A percentile compares a stretch with the other conserved stretches of the same genome.
Conservation (phyloP, 2,329 filamentous ascomycete genomes). For the Penicillium sp. region DNA sequence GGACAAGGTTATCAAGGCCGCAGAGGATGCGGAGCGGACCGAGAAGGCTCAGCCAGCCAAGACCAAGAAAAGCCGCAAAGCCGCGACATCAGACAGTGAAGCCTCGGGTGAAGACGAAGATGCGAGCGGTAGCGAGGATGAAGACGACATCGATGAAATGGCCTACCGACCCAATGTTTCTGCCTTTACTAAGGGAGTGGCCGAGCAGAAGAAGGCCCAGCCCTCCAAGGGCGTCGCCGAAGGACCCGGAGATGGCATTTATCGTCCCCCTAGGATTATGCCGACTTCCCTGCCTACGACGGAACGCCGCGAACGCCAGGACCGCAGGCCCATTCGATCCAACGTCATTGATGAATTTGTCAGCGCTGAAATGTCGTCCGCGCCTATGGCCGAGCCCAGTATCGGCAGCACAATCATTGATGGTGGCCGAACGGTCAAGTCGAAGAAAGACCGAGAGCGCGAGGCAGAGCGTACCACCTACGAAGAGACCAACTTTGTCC, state of each 20-base stretch:
- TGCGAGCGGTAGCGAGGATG: conserved; percentile 35
- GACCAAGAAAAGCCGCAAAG: conserved; percentile 33
- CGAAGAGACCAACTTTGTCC: conserved; percentile 89
- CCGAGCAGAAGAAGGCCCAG: conserved; percentile 30
- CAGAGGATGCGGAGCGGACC: conserved; percentile 54
- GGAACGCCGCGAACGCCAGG: conserved; percentile 58
- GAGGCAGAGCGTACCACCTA: conserved; percentile 81
- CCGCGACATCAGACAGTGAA: conserved; percentile 31
- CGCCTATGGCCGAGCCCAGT: conserved; percentile 80
- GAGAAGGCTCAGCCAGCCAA: conserved; percentile 29
- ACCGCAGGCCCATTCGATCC: conserved; percentile 68
- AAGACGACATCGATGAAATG: conserved; percentile 58
- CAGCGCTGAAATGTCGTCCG: conserved; percentile 74
- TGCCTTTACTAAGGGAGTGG: conserved; percentile 43
- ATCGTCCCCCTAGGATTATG: conserved; percentile 84
- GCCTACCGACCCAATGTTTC: conserved; percentile 63
- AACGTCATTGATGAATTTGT: conserved; percentile 91
- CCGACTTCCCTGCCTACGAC: conserved; percentile 76
- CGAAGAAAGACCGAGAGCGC: conserved; percentile 69
- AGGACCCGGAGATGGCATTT: conserved; percentile 64
- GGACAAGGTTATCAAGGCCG: conserved; percentile 86
- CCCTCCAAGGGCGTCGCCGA: conserved; percentile 29
- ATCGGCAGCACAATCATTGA: conserved; percentile 86
- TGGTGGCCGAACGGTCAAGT: conserved; percentile 77
- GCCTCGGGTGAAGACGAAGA: conserved; percentile 30